A percentile compares a stretch with the other conserved stretches of the same genome.
Conservation (phyloP, 352 stramenopile genomes). For the Pythium aphanidermatum region DNA sequence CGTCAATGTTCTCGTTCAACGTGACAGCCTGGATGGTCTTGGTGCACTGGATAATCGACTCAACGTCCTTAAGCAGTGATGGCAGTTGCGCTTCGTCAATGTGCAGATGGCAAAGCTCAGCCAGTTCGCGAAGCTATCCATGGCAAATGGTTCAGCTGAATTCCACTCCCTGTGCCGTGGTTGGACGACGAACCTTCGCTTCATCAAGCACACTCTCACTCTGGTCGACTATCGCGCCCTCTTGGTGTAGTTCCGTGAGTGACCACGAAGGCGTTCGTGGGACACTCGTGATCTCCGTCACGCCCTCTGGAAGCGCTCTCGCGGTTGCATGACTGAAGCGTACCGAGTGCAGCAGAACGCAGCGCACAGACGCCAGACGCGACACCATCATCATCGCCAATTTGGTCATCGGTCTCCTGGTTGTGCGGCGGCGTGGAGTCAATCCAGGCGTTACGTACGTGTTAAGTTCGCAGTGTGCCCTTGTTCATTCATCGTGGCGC, state of each 20-base stretch:
- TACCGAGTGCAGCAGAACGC: neutral
- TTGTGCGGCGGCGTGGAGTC: slow-evolving; percentile 2
- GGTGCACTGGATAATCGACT: slow-evolving; percentile 86
- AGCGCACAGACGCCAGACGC: slow-evolving; percentile 2
- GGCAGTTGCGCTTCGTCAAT: slow-evolving; percentile 67
- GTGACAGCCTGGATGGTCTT: slow-evolving; percentile 83
- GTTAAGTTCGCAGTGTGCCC: slow-evolving; percentile 5
- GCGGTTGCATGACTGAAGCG: slow-evolving; percentile 6
- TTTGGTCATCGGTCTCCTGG: neutral
- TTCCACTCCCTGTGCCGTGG: neutral
- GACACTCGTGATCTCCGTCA: slow-evolving; percentile 55
- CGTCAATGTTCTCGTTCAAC: slow-evolving; percentile 75
- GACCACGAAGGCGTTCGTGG: slow-evolving; percentile 74
- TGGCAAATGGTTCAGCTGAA: neutral
- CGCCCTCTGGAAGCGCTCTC: slow-evolving; percentile 33
- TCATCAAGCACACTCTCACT: slow-evolving; percentile 49
- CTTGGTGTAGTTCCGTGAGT: slow-evolving; percentile 69
- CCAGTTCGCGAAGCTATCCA: slow-evolving; percentile 59
- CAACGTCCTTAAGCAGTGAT: slow-evolving; percentile 67
- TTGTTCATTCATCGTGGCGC: too few species aligned
- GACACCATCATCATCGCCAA: slow-evolving; percentile 18
- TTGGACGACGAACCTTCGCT: slow-evolving; percentile 31
- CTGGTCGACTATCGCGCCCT: slow-evolving; percentile 33
- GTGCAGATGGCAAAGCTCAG: slow-evolving; percentile 78
- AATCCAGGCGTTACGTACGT: neutral